Conservation (phyloP, 2,329 filamentous ascomycete species). For the Ophiocordyceps polyrhachis-furcata region DNA sequence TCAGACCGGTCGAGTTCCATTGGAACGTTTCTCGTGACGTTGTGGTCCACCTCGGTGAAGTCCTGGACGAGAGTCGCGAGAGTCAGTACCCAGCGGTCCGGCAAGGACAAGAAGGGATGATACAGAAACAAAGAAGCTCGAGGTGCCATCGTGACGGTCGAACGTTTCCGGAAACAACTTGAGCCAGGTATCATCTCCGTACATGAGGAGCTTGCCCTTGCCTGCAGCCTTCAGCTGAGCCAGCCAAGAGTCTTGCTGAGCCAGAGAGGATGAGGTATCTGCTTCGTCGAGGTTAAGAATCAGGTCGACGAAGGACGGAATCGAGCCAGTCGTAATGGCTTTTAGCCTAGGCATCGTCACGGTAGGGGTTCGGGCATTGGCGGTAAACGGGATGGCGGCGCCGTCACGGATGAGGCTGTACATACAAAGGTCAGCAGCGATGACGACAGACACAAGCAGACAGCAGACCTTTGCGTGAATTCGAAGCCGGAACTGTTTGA, state of each 20-base stretch:
- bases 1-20: slow-evolving; percentile 57
- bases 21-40: slow-evolving; percentile 81
- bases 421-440: neutral
- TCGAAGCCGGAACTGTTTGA: slow-evolving; percentile 60
- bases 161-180: slow-evolving; percentile 89
- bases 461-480: slow-evolving; percentile 64
- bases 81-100: neutral
- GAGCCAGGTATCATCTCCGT: slow-evolving; percentile 95
- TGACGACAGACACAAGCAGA: slow-evolving; percentile 3
- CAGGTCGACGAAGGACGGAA: slow-evolving; percentile 94
- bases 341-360: slow-evolving; percentile 98
- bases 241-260: slow-evolving; percentile 86
- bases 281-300: slow-evolving; percentile 93
- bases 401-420: slow-evolving; percentile 65
- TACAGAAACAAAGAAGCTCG: slow-evolving; percentile 94
- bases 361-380: slow-evolving; percentile 87
- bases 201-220: slow-evolving; percentile 70
- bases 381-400: slow-evolving; percentile 78
- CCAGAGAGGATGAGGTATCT: slow-evolving; percentile 75
- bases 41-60: slow-evolving; percentile 93
- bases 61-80: slow-evolving; percentile 39
- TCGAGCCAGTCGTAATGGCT: slow-evolving; percentile 90
- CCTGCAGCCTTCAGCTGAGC: slow-evolving; percentile 68
- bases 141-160: slow-evolving; percentile 73
- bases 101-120: neutral